Base-by-base conservation (phyloP, 768 basidiomycete genomes). In the Trametes maxima region DNA sequence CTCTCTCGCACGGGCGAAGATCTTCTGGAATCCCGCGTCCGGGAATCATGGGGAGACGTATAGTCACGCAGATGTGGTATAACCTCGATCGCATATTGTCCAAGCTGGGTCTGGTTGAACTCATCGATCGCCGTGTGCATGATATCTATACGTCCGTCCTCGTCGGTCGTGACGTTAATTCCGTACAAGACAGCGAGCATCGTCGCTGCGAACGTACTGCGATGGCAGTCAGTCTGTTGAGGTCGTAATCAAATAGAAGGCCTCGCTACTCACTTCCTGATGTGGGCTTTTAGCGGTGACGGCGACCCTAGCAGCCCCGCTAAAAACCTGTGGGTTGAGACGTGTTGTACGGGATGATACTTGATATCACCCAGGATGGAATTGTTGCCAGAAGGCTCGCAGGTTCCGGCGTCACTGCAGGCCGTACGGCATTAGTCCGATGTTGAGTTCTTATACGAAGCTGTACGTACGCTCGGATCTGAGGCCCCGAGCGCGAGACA, bases 171-270 rank as follows among this genome's bases (percentile, higher is more conserved):
- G 11, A 60, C 68, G 11, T 66, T 64, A 48, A 71, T 71, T 13
- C 69, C 75, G 51, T 75, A 74, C 6, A 62, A 58, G 11, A 75
- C 57, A 19, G 63, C 54, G 19, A 76, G 60, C 39, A 70, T 67
- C 8, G 35, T 37, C 5, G 42, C 48, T 3, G 40, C 16, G 24
- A 52, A 55, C 1, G n/a, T 24, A 19, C 54, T 58, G 22, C 14
- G 22, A 25, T 25, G 24, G n/a, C 14, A 7, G 13, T 16, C 24
- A 37, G 43, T 25, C 5, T 2, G 21, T 2, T 3, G 14, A 39
- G 21, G 19, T 39, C 5, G 11, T 17, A 25, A n/a, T 5, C 6
- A 14, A n/a, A n/a, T n/a, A n/a, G n/a, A n/a, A n/a, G n/a, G n/a
- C n/a, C n/a, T n/a, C n/a, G n/a, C n/a, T 13, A 5, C 51, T 46